Evolutionary conservation across 164 flowering plant species (phyloP), one percentile per base, ranked within the genome.

Genomic region (Brasenia schreberi): DNA sequence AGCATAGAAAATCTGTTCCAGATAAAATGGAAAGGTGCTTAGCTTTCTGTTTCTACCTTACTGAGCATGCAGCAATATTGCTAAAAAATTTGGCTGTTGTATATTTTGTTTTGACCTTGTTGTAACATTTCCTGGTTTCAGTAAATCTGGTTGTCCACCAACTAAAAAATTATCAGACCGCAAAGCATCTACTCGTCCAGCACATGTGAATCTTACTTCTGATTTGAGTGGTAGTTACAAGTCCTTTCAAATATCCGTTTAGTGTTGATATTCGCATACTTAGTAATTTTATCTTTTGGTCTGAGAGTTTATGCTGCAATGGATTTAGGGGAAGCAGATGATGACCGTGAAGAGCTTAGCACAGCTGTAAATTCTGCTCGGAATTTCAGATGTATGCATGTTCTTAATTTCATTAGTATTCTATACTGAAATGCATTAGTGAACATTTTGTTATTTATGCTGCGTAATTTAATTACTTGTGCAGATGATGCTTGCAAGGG

Each of bases 81-180:
- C 56, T 49, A 0, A 33, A 33, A 33, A 33, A 33, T 61, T 7
- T 61, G 12, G 63, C 10, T 61, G 33, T 61, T 61, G 33, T 7
- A 11, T 61, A 33, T 61, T 9, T 61, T 7, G 23, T 18, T 11
- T n/a, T 18, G 63, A 61, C 33, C 18, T 12, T n/a, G 9, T 18
- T 61, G 7, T 61, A n/a, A 11, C 18, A 18, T 18, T 7, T 2
- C 18, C 9, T 61, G 12, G 63, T 61, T 61, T 61, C 95, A 87
- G 96, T 80, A 90, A 82, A 78, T 77, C 81, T 63, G 96, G 96
- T 10, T 87, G 93, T 67, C 93, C 93, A 61, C 88, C 89, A 62
- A 82, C 83, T 61, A 77, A 87, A 70, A 92, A 88, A 76, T 79
- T 84, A 56, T 82, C 92, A 78, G 96, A 87, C 65, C 88, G 96